These are phyloP conservation scores for Daldinia loculata DNA, from an alignment of 495 filamentous ascomycete genomes.

Conservation along the genomic window DNA sequence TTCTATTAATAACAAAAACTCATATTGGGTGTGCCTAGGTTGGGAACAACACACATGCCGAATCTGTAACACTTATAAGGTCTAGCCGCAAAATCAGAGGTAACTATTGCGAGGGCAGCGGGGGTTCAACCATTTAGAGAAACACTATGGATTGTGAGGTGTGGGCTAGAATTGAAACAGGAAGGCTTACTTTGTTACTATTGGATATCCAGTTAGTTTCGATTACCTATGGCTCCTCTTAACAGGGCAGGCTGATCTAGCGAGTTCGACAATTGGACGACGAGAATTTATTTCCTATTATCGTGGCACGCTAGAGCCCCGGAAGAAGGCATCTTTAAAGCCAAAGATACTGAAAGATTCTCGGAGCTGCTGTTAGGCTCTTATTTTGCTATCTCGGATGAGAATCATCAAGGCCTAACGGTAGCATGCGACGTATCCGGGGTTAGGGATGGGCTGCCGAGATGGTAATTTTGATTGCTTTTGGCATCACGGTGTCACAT, in stretches of 20 bases:
- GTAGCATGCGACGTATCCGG: not conserved
- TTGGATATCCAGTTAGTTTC: slow-evolving; percentile 4
- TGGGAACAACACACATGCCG: slow-evolving; percentile 2
- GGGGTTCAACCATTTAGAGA: slow-evolving; percentile 13
- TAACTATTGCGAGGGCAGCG: not conserved
- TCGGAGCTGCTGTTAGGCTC: not conserved
- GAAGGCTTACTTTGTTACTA: not conserved
- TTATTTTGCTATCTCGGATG: slow-evolving; percentile 6
- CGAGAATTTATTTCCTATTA: not conserved
- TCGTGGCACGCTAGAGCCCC: slow-evolving; percentile 20
- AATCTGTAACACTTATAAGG: slow-evolving; percentile 3
- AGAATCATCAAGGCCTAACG: not conserved
- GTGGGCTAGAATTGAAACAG: slow-evolving; percentile 3
- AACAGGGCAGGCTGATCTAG: not conserved
- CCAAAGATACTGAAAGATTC: slow-evolving; percentile 7
- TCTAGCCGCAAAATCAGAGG: slow-evolving; percentile 2
- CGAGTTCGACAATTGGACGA: slow-evolving; percentile 13
- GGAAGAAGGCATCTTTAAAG: not conserved
- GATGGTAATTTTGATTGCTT: not conserved
- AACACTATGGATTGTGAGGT: not conserved
- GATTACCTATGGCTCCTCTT: slow-evolving; percentile 2
- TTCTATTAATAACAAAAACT: slow-evolving; percentile 22
- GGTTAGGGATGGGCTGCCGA: not conserved
- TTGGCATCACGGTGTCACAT: not conserved
- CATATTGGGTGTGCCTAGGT: slow-evolving; percentile 10